These are phyloP conservation scores for Thelephora terrestris DNA, from an alignment of 1,284 basidiomycete genomes.

Conservation along the genomic window DNA sequence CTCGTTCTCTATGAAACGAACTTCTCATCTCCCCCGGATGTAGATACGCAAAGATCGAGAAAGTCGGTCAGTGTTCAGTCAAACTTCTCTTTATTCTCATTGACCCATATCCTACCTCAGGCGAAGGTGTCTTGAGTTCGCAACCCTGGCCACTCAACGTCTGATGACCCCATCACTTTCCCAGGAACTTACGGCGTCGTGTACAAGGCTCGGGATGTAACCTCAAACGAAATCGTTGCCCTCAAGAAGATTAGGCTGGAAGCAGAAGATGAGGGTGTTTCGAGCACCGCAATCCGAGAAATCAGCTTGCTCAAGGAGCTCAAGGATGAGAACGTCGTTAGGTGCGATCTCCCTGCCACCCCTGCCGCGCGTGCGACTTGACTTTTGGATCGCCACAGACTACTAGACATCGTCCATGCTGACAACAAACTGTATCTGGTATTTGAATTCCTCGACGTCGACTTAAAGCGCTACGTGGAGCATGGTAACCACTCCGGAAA, in stretches of 20 bases:
- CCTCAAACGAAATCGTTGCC: conserved; percentile 74
- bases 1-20: no score
- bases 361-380: conserved; percentile 5
- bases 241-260: conserved; percentile 98
- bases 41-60: conserved; percentile 32
- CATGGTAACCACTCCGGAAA: conserved; percentile 63
- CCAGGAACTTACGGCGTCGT: conserved; percentile 98
- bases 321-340: conserved; percentile 91
- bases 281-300: conserved; percentile 95
- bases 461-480: conserved; percentile 96
- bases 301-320: conserved; percentile 96
- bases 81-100: neutral
- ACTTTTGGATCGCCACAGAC: conserved; percentile 34
- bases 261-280: conserved; percentile 96
- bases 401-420: conserved; percentile 94
- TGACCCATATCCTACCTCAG: conserved; percentile 8
- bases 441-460: conserved; percentile 91
- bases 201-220: conserved; percentile 81
- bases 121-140: conserved; percentile 20
- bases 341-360: conserved; percentile 33
- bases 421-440: conserved; percentile 97
- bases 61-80: conserved; percentile 22
- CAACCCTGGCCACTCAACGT: conserved; percentile 1
- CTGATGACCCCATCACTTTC: no score
- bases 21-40: no score